Conservation (phyloP, 495 filamentous ascomycete species). For the Penicillium cinerascens region DNA sequence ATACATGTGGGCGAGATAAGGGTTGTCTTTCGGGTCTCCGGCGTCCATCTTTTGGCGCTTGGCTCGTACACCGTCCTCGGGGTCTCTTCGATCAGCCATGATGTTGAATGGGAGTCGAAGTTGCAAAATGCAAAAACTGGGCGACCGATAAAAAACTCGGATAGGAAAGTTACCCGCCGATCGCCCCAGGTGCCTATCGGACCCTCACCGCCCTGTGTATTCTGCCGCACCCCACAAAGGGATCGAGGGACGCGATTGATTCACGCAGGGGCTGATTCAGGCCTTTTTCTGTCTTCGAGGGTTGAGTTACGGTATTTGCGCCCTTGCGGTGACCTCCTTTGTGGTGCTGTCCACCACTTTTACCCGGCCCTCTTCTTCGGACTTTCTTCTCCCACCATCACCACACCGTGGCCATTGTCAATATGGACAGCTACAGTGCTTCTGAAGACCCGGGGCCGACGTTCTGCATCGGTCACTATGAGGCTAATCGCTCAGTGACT, state of each 20-base stretch:
- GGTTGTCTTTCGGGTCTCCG: conserved; percentile 62
- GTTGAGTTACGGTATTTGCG: neutral
- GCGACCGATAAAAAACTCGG: conserved; percentile 26
- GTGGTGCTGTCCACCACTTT: neutral
- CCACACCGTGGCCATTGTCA: conserved; percentile 11
- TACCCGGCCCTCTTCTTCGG: conserved; percentile 10
- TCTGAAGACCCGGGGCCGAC: conserved; percentile 55
- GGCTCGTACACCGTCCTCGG: conserved; percentile 38
- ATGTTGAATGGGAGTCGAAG: conserved; percentile 17
- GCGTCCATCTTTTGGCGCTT: conserved; percentile 52
- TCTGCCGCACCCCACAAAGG: conserved; percentile 31
- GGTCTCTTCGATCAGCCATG: conserved; percentile 44
- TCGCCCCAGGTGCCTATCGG: conserved; percentile 31
- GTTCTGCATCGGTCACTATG: conserved; percentile 85
- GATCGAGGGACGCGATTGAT: conserved; percentile 17
- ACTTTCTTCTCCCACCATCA: conserved; percentile 1
- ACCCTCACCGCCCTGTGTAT: conserved; percentile 30
- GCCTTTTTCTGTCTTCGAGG: neutral
- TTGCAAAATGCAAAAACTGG: conserved; percentile 19
- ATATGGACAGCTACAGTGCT: conserved; percentile 43
- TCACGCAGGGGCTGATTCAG: conserved; percentile 9
- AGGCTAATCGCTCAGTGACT: conserved; percentile 57
- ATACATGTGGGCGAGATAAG: conserved; percentile 90
- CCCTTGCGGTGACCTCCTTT: neutral
- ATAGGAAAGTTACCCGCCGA: conserved; percentile 35